Evolutionary conservation across 768 basidiomycete species (phyloP), one percentile per base, ranked within the genome.

Genomic region (Lactarius hengduanensis): DNA sequence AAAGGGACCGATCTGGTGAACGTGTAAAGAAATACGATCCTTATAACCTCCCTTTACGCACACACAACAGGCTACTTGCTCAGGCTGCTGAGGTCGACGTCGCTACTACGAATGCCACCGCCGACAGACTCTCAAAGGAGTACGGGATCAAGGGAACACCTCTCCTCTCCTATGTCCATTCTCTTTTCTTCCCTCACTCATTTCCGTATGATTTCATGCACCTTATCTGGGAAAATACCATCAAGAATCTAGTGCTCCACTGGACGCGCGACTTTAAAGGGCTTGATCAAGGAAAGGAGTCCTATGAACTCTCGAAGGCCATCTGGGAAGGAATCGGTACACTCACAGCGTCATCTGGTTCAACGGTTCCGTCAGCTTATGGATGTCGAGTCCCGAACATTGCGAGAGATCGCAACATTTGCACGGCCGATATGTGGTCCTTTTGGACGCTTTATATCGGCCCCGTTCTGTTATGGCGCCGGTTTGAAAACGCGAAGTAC

Each of bases 61-160:
- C 61, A 0, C 78, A 82, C 57, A 55, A 64, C 1, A 70, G 74
- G 8, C 74, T 80, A 20, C 45, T 78, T 3, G 32, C 53, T 0
- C 68, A 75, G 8, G 74, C 75, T 0, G 71, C 20, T 77, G 78
- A 43, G 76, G 75, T 15, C 26, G 72, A 20, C 70, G 78, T 65
- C 81, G 84, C 34, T 32, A 20, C 16, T 32, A 57, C 30, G 3
- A 36, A 10, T 34, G 4, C 56, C 16, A 20, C 26, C 18, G 15
- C 28, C 8, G 34, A 57, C 20, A 59, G 81, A 82, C 72, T 83
- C 84, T 79, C 83, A 85, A 60, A 74, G 81, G 0, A 72, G 83
- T 28, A 79, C 72, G 69, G 80, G 18, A 57, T 57, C 34, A 82
- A 57, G 4, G 56, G 56, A 0, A 20, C 30, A 0, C 56, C 56